These are phyloP conservation scores for Chlorociboria aeruginascens DNA, from an alignment of 495 filamentous ascomycete genomes.

Conservation along the genomic window DNA sequence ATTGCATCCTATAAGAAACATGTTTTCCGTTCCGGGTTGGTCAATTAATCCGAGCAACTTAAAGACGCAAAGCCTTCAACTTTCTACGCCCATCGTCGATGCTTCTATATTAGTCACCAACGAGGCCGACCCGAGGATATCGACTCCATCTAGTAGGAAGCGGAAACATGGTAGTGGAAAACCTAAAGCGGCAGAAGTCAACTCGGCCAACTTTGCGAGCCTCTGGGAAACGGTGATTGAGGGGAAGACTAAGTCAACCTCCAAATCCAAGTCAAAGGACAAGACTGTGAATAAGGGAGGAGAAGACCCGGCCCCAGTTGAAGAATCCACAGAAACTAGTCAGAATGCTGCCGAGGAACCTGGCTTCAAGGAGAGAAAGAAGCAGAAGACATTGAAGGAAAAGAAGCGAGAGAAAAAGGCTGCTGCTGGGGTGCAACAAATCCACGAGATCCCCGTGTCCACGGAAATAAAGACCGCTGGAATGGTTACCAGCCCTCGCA, in stretches of 20 bases:
- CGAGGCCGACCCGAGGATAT: not conserved
- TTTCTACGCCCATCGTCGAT: not conserved
- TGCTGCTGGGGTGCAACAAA: conserved; percentile 14
- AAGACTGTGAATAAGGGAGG: conserved; percentile 34
- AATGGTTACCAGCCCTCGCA: not conserved
- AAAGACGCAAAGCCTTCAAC: conserved; percentile 46
- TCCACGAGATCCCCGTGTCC: not conserved
- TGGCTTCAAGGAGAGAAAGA: conserved; percentile 19
- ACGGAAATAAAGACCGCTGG: conserved; percentile 1
- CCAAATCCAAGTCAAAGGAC: conserved; percentile 8
- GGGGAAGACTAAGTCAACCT: conserved; percentile 30
- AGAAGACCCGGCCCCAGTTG: conserved; percentile 10
- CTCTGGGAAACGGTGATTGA: conserved; percentile 75
- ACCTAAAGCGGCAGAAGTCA: conserved; percentile 37
- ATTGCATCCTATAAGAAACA: conserved; percentile 24
- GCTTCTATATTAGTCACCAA: conserved; percentile 19
- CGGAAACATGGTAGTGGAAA: conserved; percentile 35
- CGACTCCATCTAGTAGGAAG: conserved; percentile 37
- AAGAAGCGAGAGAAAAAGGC: conserved; percentile 17
- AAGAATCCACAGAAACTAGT: conserved; percentile 12
- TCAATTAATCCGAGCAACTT: conserved; percentile 58
- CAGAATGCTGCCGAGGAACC: not conserved
- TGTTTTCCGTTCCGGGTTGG: conserved; percentile 95
- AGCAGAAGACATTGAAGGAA: conserved; percentile 22
- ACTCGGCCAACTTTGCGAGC: conserved; percentile 56